Percentiles rank a stretch among this genome's conserved stretches.
These are phyloP conservation scores for Lasiodiplodia sp. DNA, from an alignment of 2,329 filamentous ascomycete genomes.

Conservation along the genomic window DNA sequence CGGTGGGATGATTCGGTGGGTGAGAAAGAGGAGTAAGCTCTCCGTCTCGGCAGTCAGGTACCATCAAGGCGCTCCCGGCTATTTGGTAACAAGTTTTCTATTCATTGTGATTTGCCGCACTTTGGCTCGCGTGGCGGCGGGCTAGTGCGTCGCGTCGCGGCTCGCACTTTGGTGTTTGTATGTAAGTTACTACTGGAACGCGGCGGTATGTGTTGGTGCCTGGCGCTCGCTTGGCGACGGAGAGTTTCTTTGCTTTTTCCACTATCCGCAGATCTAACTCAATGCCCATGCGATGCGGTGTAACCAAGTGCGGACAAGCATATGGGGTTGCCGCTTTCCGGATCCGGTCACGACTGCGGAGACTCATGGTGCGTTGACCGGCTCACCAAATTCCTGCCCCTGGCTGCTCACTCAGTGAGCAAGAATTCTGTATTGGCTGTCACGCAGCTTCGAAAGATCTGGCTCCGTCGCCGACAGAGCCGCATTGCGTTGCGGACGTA, in stretches of 20 bases:
- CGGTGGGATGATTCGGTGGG: not conserved
- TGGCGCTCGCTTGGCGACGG: not conserved
- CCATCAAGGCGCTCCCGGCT: not conserved
- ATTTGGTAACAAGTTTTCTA: not conserved
- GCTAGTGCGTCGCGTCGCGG: not conserved
- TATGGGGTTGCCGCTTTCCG: conserved; percentile 1
- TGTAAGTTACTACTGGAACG: not conserved
- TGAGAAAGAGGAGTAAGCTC: not conserved
- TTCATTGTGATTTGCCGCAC: not conserved
- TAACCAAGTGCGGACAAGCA: conserved; percentile 7
- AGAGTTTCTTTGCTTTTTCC: not conserved
- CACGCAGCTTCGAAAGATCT: not conserved
- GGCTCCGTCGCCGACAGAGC: not conserved
- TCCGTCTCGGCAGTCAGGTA: not conserved
- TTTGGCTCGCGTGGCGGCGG: not conserved
- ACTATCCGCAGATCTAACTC: conserved; percentile 1
- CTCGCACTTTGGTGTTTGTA: not conserved
- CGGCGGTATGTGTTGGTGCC: not conserved
- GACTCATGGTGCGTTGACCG: not conserved
- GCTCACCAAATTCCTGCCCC: not conserved
- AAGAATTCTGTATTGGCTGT: not conserved
- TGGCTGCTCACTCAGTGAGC: not conserved
- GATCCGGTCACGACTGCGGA: not conserved
- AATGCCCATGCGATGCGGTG: conserved; percentile 15
- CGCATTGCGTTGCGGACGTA: conserved; percentile 10